Evolutionary conservation across 495 filamentous ascomycete species (phyloP), one percentile per base, ranked within the genome.

Genomic region (Beverwykella pulmonaria): DNA sequence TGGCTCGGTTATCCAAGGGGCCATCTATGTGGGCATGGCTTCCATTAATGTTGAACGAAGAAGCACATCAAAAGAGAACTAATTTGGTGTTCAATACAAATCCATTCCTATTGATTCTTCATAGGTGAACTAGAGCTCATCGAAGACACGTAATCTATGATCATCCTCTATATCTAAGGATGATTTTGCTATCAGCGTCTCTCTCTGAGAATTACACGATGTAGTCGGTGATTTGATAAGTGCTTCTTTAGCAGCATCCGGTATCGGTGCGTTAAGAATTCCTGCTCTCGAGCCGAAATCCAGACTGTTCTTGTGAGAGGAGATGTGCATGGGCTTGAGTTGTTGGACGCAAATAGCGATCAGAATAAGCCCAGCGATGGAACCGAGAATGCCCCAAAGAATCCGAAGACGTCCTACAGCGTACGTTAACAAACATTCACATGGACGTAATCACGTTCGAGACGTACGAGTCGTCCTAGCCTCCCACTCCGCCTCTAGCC

Each of bases 401-500:
- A 69, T 50, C 4, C 70, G 61, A 25, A 69, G 34, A 46, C 70
- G 70, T 23, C 66, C 70, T 72, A 34, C 4, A 44, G 32, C n/a
- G 9, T 22, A 25, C 4, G 41, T 65, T 25, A 63, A 52, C 22
- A 67, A 3, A 30, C 23, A 29, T 15, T 32, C 30, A 1, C 22
- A 26, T 15, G 25, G 17, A 9, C 25, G 49, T 19, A 22, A 29
- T 36, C 6, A 20, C 12, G 5, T 30, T 20, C 20, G 30, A 29
- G 0, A 57, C 69, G 0, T 61, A 72, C 70, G 36, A 67, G 85
- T 82, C 1, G 87, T 87, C 60, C 80, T 84, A 62, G 86, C 86
- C 78, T 91, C 87, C 87, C 86, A 92, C 71, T 90, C 88, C 39
- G 73, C 76, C 69, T 94, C 91, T 32, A 84, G 82, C 53, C 81